phyloP scores from a whole-genome alignment of 768 basidiomycete genomes.

The Termitomyces sp. region DNA sequence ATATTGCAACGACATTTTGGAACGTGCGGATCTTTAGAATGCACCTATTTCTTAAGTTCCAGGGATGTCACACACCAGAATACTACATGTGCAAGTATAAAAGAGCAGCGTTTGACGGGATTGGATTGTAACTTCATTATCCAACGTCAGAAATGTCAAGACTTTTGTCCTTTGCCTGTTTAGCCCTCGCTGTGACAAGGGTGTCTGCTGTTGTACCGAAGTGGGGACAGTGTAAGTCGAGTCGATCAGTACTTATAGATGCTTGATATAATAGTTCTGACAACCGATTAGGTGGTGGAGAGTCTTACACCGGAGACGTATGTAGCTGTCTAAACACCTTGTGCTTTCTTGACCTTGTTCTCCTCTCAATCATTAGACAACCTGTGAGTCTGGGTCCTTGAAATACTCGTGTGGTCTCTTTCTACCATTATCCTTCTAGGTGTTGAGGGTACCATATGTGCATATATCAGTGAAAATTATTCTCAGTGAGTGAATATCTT shows the following conservation, averaged over 20 bases:
- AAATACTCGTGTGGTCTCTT: not conserved
- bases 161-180: not conserved
- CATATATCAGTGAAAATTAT: not conserved
- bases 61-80: not conserved
- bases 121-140: not conserved
- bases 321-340: not conserved
- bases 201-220: not conserved
- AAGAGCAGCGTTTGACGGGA: not conserved
- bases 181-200: not conserved
- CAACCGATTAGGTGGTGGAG: not conserved
- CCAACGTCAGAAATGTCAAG: not conserved
- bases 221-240: conserved; percentile 1
- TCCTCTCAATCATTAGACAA: not conserved
- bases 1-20: not conserved
- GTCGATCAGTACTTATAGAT: too few species aligned
- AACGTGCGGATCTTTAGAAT: not conserved
- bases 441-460: not conserved
- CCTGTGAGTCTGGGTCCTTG: not conserved
- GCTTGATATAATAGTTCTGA: not conserved
- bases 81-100: not conserved
- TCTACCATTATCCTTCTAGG: not conserved
- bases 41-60: not conserved
- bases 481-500: not conserved
- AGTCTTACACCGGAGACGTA: not conserved
- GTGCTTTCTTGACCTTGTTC: too few species aligned